Evolutionary conservation across 257 asterid genomes (phyloP).

Genomic region (Mitragyna speciosa): DNA sequence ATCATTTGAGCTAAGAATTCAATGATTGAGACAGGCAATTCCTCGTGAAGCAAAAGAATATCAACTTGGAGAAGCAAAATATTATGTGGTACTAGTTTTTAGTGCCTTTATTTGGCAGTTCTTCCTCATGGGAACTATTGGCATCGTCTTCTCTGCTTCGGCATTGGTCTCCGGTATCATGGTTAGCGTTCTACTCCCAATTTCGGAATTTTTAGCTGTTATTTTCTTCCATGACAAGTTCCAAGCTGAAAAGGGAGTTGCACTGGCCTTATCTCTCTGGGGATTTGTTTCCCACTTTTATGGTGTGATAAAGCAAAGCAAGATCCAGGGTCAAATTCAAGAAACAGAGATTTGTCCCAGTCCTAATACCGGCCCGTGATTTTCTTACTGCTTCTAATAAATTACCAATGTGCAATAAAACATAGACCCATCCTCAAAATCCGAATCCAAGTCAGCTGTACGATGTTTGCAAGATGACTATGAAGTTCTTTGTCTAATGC

Average conservation of each 20-base stretch:
- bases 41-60: conserved; percentile 26
- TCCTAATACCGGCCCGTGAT: background rate
- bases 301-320: conserved; percentile 27
- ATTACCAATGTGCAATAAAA: no score
- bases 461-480: no score
- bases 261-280: conserved; percentile 36
- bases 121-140: conserved; percentile 24
- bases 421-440: no score
- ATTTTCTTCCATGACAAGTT: conserved; percentile 13
- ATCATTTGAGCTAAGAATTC: no score
- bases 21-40: conserved; percentile 16
- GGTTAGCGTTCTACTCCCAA: conserved; percentile 12
- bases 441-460: no score
- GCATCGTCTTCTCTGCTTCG: conserved; percentile 5
- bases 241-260: background rate
- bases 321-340: background rate
- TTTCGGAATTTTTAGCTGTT: conserved; percentile 5
- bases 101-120: conserved; percentile 21
- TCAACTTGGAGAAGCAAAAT: conserved; percentile 27
- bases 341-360: conserved; percentile 10
- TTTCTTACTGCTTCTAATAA: no score
- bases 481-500: no score
- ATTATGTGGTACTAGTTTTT: conserved; percentile 15
- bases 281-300: conserved; percentile 38
- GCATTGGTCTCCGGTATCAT: conserved; percentile 13